A percentile compares a stretch with the other conserved stretches of the same genome.
Evolutionary conservation across 331 rosid genomes (phyloP).

Genomic region (Quercus lobata): DNA sequence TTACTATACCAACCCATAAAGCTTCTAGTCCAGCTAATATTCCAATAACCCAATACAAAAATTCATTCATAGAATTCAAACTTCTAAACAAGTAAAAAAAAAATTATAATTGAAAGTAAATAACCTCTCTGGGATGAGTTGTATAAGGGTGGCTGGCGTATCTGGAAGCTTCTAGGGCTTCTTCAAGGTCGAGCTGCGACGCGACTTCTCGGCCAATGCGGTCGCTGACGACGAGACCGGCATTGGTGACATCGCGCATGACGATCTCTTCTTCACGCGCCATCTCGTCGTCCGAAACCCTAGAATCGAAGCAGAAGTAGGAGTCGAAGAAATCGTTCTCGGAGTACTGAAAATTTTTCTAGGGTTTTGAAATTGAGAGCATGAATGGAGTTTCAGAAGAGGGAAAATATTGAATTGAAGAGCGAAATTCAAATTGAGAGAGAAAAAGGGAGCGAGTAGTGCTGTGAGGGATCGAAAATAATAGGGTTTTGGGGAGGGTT

Average conservation of each 20-base stretch:
- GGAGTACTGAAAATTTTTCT: neutral
- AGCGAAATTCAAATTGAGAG: neutral
- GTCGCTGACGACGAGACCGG: slow-evolving; percentile 76
- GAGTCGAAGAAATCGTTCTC: neutral
- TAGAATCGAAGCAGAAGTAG: neutral
- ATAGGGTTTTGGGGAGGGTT: slow-evolving; percentile 72
- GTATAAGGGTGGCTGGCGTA: slow-evolving; percentile 86
- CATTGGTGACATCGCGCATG: slow-evolving; percentile 76
- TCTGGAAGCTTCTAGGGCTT: slow-evolving; percentile 88
- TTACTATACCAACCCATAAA: neutral
- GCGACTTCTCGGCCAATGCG: slow-evolving; percentile 85
- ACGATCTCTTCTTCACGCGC: slow-evolving; percentile 81
- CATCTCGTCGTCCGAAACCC: slow-evolving; percentile 40
- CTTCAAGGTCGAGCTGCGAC: slow-evolving; percentile 92
- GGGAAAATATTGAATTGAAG: slow-evolving; percentile 8
- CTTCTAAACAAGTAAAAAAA: neutral
- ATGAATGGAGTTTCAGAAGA: neutral
- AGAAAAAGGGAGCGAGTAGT: neutral
- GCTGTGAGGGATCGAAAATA: neutral
- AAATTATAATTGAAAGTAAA: neutral
- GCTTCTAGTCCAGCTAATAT: neutral
- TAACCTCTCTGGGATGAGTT: slow-evolving; percentile 86
- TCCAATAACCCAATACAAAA: neutral
- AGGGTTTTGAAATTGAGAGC: neutral
- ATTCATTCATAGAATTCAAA: neutral